Conservation (phyloP, 2,329 filamentous ascomycete genomes). For the Phialophora chinensis region DNA sequence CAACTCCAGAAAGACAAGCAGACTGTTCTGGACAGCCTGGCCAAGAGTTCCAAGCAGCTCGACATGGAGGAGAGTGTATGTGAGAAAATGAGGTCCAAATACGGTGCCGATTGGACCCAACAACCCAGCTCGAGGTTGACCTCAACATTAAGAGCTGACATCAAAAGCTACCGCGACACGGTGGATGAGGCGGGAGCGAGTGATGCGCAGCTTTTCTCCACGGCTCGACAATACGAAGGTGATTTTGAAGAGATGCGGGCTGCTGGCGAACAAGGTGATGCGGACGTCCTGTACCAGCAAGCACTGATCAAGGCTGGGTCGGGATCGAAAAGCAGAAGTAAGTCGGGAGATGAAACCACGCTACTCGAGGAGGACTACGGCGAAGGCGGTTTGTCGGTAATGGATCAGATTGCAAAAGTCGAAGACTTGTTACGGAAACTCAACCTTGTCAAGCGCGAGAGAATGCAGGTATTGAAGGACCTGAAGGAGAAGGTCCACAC, state of each 20-base stretch:
- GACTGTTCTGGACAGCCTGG: conserved; percentile 72
- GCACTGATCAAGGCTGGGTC: conserved; percentile 80
- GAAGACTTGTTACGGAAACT: conserved; percentile 91
- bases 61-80: conserved; percentile 98
- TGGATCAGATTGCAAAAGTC: conserved; percentile 86
- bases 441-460: conserved; percentile 88
- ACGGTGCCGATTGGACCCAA: conserved; percentile 94
- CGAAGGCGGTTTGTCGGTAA: conserved; percentile 77
- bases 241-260: conserved; percentile 96
- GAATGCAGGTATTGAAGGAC: conserved; percentile 91
- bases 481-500: conserved; percentile 93
- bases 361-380: conserved; percentile 91
- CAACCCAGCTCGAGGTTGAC: conserved; percentile 92
- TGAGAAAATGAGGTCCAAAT: conserved; percentile 99
- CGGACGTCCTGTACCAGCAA: conserved; percentile 85
- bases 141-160: conserved; percentile 82
- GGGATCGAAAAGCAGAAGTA: conserved; percentile 64
- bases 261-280: conserved; percentile 83
- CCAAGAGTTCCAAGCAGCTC: conserved; percentile 82
- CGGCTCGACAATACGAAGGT: conserved; percentile 80
- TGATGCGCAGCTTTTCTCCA: conserved; percentile 80
- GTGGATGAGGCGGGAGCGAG: conserved; percentile 87
- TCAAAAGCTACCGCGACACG: conserved; percentile 85
- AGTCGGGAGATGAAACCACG: conserved; percentile 69
- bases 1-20: conserved; percentile 78